Base-by-base conservation (phyloP, 305 asterid species). In the Solanum hybrid region DNA sequence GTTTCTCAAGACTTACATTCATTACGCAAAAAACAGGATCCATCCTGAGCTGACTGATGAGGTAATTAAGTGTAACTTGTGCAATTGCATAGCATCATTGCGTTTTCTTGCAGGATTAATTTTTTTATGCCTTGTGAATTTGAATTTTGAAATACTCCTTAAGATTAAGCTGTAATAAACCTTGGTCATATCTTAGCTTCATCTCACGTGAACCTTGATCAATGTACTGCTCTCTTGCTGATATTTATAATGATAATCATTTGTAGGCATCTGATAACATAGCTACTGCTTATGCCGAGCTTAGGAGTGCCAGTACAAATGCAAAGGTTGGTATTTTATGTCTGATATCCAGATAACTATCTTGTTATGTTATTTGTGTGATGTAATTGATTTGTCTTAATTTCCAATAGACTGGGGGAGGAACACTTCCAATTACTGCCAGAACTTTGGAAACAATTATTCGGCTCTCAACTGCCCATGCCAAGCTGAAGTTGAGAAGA, bases 361-460 rank as follows among this genome's bases (percentile, higher is more conserved):
- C 64, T 71, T 72, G 69, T 76, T 26, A 87, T 8, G 42, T 22
- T 27, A 4, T 87, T 27, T 17, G 5, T 36, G n/a, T 36, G 78
- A 9, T 79, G 35, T 37, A 90, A 87, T 35, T 51, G n/a, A 56
- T 89, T 36, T 86, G 24, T 51, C 51, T 77, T 66, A 22, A 77
- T 60, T 34, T 89, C 73, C 85, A 45, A 81, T 89, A 97, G 99
- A 94, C 96, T 32, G 98, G 98, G 60, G 88, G 91, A 72, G 99
- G 99, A 77, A 97, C 99, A 19, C 98, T 97, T 91, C 99, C 99
- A 82, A 97, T 97, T 87, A 96, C 99, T 56, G 99, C 99, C 78
- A 95, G 99, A 93, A 97, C 99, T 88, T 91, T 97, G 76, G 99
- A 97, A 92, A 97, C 99, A 77, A 97, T 97, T 34, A 97, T 97